A percentile compares a stretch with the other conserved stretches of the same genome.
These are phyloP conservation scores for Penicillium verhagenii DNA, from an alignment of 495 filamentous ascomycete genomes.

Conservation along the genomic window DNA sequence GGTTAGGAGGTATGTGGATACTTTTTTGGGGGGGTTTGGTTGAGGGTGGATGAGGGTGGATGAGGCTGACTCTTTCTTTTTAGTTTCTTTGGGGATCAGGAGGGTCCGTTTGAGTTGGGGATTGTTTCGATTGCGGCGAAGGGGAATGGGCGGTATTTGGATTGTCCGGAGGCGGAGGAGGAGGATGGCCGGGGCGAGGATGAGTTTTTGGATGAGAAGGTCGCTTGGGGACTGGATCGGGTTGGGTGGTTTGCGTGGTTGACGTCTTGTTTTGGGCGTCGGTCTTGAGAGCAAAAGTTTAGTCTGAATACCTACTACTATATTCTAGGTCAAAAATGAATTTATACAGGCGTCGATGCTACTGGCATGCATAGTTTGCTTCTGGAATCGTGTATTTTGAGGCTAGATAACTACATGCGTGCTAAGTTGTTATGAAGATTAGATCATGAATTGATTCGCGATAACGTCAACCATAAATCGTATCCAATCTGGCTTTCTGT, in stretches of 20 bases:
- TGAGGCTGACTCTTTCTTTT: too few relatives aligned
- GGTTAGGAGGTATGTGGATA: slow-evolving; percentile 65
- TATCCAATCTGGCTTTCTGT: slow-evolving; percentile 3
- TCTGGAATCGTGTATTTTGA: too few relatives aligned
- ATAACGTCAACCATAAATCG: neutral
- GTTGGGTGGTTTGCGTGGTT: slow-evolving; percentile 17
- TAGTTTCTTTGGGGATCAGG: slow-evolving; percentile 75
- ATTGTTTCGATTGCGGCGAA: slow-evolving; percentile 52
- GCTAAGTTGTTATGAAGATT: too few relatives aligned
- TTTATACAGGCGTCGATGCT: too few relatives aligned
- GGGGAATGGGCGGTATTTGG: slow-evolving; percentile 18
- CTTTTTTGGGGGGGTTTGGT: neutral
- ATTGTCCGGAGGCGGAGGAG: slow-evolving; percentile 14
- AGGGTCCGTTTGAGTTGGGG: slow-evolving; percentile 63
- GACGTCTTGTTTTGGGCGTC: slow-evolving; percentile 12
- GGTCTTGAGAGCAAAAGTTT: too few relatives aligned
- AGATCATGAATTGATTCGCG: too few relatives aligned
- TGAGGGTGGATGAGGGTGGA: too few relatives aligned
- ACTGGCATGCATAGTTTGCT: too few relatives aligned
- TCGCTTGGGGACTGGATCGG: neutral
- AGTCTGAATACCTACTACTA: too few relatives aligned
- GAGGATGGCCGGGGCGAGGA: too few relatives aligned
- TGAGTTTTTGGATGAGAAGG: slow-evolving; percentile 15
- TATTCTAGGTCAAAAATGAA: too few relatives aligned
- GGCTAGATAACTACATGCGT: too few relatives aligned